A percentile compares a stretch with the other conserved stretches of the same genome.
Conservation (phyloP, 1,284 basidiomycete species). For the Pisolithus thermaeus region DNA sequence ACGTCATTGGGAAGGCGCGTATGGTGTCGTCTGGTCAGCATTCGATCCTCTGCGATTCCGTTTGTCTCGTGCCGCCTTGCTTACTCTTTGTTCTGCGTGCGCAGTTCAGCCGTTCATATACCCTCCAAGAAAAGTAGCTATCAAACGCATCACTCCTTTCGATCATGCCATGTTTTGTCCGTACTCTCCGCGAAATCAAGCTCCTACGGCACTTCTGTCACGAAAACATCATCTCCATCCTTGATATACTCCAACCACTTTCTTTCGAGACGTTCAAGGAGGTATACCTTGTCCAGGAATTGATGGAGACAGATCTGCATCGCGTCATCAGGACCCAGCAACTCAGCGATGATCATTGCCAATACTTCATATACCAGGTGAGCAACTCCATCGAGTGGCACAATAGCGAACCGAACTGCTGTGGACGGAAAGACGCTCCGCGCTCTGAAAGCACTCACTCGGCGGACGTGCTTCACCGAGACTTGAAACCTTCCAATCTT, state of each 20-base stretch:
- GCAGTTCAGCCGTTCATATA: slow-evolving; percentile 62
- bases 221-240: slow-evolving; percentile 74
- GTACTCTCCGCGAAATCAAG: slow-evolving; percentile 84
- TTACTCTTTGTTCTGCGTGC: slow-evolving; percentile 1
- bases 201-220: slow-evolving; percentile 47
- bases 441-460: slow-evolving; percentile 92
- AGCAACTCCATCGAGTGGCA: slow-evolving; percentile 10
- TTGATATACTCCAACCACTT: slow-evolving; percentile 67
- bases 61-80: background rate
- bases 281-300: slow-evolving; percentile 84
- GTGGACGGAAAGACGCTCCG: slow-evolving; percentile 61
- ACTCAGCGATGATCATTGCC: slow-evolving; percentile 85
- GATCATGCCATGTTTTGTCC: slow-evolving; percentile 88
- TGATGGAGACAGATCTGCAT: slow-evolving; percentile 90
- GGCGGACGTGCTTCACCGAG: slow-evolving; percentile 82
- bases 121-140: slow-evolving; percentile 65
- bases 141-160: slow-evolving; percentile 81
- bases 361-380: slow-evolving; percentile 95
- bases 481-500: slow-evolving; percentile 91
- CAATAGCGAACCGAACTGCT: slow-evolving; percentile 9
- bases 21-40: slow-evolving; percentile 72
- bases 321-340: slow-evolving; percentile 84
- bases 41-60: background rate
- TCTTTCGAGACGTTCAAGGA: slow-evolving; percentile 68
- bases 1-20: slow-evolving; percentile 89